A percentile compares a stretch with the other conserved stretches of the same genome.
These are phyloP conservation scores for Fusarium virguliforme DNA, from an alignment of 2,329 filamentous ascomycete genomes.

Conservation along the genomic window DNA sequence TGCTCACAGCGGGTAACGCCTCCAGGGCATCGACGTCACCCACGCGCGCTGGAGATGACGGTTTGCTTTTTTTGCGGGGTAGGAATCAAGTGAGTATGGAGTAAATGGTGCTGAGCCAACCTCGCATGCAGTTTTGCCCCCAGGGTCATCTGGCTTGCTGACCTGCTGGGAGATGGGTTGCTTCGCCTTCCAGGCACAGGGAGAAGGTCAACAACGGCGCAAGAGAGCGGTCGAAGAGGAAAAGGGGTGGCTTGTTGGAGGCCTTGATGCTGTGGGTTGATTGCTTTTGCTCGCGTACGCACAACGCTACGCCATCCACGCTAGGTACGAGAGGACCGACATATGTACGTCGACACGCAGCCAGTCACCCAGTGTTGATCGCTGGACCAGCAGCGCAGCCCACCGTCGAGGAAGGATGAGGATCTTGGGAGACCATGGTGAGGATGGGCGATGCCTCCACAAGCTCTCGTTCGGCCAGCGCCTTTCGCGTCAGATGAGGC, in stretches of 20 bases:
- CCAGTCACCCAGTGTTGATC: conserved; percentile 22
- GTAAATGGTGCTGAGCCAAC: conserved; percentile 21
- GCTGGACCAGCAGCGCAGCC: conserved; percentile 19
- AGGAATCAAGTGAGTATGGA: conserved; percentile 1
- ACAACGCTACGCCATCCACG: background rate
- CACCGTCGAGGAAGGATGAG: conserved; percentile 1
- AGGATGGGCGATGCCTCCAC: conserved; percentile 6
- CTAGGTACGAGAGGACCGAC: background rate
- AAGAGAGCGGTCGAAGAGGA: conserved; percentile 12
- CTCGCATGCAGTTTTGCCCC: conserved; percentile 25
- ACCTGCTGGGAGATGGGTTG: conserved; percentile 8
- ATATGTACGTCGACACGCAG: background rate
- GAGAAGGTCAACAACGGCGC: conserved; percentile 20
- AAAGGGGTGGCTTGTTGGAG: conserved; percentile 9
- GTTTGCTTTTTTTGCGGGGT: conserved; percentile 47
- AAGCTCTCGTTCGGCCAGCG: conserved; percentile 26
- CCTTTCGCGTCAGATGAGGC: conserved; percentile 37
- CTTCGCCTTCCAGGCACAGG: conserved; percentile 34
- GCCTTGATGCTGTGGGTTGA: conserved; percentile 1
- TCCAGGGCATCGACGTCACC: conserved; percentile 47
- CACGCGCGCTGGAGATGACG: conserved; percentile 21
- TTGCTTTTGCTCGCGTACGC: conserved; percentile 14
- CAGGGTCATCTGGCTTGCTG: conserved; percentile 17
- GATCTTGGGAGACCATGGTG: background rate
- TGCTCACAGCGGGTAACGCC: conserved; percentile 20